Conservation (phyloP, 1,139 yeast species). For the Citeromyces hawaiiensis region DNA sequence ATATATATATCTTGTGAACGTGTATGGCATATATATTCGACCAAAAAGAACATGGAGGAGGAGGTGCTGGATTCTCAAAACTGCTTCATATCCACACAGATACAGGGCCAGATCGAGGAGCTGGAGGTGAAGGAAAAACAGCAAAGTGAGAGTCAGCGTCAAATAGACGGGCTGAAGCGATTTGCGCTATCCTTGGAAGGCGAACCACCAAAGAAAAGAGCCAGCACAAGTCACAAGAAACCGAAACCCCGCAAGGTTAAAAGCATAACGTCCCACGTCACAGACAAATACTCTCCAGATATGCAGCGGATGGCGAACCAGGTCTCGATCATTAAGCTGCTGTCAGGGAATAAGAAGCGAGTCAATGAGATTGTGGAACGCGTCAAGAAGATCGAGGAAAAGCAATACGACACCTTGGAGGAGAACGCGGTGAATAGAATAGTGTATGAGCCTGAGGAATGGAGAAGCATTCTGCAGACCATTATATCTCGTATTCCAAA, state of each 20-base stretch:
- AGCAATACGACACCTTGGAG: neutral
- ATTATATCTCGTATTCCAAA: neutral
- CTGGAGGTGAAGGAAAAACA: neutral
- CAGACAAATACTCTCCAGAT: neutral
- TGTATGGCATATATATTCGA: no score
- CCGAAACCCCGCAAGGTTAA: neutral
- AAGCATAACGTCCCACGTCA: neutral
- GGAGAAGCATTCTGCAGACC: neutral
- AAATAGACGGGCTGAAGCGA: neutral
- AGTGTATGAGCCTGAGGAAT: neutral
- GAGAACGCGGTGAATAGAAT: neutral
- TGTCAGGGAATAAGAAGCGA: neutral
- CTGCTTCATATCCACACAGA: neutral
- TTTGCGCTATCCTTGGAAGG: neutral
- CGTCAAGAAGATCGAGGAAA: neutral
- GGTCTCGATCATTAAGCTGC: neutral
- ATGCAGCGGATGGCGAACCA: neutral
- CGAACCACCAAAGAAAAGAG: neutral
- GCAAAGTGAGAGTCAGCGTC: neutral
- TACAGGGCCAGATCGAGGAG: constrained; percentile 1
- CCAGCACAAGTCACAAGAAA: neutral
- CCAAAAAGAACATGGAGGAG: neutral
- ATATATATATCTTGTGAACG: no score
- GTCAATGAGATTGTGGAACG: constrained; percentile 1
- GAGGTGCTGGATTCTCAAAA: neutral